Evolutionary conservation across 2,329 filamentous ascomycete genomes (phyloP).

Genomic region (Neoarthrinium moseri): DNA sequence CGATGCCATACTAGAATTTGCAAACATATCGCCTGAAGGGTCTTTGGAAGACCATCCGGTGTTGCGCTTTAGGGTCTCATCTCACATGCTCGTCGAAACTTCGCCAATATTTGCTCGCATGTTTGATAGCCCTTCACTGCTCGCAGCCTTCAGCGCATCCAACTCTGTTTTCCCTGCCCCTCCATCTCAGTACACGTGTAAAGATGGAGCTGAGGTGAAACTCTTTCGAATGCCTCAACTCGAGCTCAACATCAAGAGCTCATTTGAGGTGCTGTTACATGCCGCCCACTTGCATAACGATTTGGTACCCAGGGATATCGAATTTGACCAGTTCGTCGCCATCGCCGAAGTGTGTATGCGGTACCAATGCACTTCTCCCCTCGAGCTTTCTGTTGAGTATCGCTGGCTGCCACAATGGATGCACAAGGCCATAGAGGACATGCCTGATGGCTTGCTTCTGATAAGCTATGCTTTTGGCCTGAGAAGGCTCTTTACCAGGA

Average conservation of each 20-base stretch:
- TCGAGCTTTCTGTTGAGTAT: constrained; percentile 50
- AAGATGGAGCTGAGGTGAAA: constrained; percentile 42
- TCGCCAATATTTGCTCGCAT: constrained; percentile 52
- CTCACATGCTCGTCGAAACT: constrained; percentile 47
- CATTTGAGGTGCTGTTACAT: constrained; percentile 46
- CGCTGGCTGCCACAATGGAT: constrained; percentile 53
- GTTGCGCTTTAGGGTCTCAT: constrained; percentile 50
- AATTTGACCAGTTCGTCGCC: constrained; percentile 49
- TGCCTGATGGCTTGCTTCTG: constrained; percentile 48
- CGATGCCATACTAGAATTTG: constrained; percentile 52
- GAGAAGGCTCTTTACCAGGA: constrained; percentile 45
- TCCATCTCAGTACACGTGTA: constrained; percentile 34
- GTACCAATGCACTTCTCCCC: constrained; percentile 50
- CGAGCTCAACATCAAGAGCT: constrained; percentile 39
- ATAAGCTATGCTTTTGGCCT: constrained; percentile 54
- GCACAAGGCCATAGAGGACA: constrained; percentile 44
- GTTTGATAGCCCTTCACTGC: constrained; percentile 27
- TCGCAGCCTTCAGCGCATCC: neutral
- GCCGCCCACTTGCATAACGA: constrained; percentile 51
- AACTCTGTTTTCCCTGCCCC: constrained; percentile 16
- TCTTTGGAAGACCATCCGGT: constrained; percentile 36
- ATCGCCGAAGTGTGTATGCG: constrained; percentile 49
- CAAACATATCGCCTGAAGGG: constrained; percentile 38
- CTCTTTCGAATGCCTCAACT: constrained; percentile 53
- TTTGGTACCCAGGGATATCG: constrained; percentile 43